Evolutionary conservation across 257 asterid species (phyloP).

Genomic region (Anisodus tanguticus): DNA sequence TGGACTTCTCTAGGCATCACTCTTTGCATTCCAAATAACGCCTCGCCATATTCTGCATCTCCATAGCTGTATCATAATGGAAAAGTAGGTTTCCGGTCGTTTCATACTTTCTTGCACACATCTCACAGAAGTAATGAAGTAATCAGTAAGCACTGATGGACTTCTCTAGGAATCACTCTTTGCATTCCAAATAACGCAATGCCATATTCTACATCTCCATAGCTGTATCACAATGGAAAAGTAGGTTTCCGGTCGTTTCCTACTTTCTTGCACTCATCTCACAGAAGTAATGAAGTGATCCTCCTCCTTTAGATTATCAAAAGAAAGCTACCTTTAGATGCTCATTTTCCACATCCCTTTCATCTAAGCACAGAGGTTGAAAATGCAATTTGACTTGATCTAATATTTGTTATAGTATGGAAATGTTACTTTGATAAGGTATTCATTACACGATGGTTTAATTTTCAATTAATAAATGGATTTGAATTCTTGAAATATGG

Average conservation of each 20-base stretch:
- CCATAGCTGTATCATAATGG: background rate
- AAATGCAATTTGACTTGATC: background rate
- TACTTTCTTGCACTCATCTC: no score
- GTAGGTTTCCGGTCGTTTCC: no score
- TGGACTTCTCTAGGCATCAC: background rate
- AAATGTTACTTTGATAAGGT: background rate
- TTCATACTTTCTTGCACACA: background rate
- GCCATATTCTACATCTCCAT: no score
- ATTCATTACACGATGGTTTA: background rate
- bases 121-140: background rate
- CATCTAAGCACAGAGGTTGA: background rate
- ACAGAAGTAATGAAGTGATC: background rate
- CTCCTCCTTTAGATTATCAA: background rate
- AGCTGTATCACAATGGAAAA: no score
- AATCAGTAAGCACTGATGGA: background rate
- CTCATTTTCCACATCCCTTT: background rate
- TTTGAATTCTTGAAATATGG: slow-evolving; percentile 4
- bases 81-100: background rate
- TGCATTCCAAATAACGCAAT: no score
- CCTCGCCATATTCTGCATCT: background rate
- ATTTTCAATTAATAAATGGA: background rate
- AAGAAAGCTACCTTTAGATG: slow-evolving; percentile 13
- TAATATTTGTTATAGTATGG: background rate
- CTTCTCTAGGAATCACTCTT: background rate
- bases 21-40: background rate